phyloP scores from a whole-genome alignment of 2,329 filamentous ascomycete species.

The Phoma sp. region DNA sequence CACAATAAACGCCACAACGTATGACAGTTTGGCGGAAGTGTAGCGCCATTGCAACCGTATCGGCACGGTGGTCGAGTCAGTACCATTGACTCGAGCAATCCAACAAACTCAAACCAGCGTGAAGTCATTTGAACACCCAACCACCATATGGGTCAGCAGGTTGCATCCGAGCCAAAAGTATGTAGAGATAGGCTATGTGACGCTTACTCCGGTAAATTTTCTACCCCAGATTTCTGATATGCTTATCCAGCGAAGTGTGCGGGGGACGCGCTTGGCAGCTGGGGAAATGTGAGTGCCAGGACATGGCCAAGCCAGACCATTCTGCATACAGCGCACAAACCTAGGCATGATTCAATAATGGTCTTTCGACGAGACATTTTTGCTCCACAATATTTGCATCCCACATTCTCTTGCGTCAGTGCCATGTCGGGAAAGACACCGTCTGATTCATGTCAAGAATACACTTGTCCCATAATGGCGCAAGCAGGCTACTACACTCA shows the following conservation, averaged over 20 bases:
- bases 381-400: not conserved
- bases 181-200: constrained; percentile 4
- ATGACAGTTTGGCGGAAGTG: not conserved
- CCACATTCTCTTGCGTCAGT: not conserved
- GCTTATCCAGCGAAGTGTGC: constrained; percentile 5
- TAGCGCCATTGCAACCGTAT: too few species aligned
- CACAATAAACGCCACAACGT: not conserved
- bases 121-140: too few species aligned
- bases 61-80: constrained; percentile 1
- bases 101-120: not conserved
- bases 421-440: not conserved
- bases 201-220: not conserved
- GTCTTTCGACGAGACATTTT: not conserved
- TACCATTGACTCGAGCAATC: not conserved
- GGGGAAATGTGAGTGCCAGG: not conserved
- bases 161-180: not conserved
- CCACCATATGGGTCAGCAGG: not conserved
- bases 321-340: not conserved
- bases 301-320: constrained; percentile 8
- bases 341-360: not conserved
- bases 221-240: not conserved
- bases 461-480: not conserved
- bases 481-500: constrained; percentile 1
- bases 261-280: constrained; percentile 11
- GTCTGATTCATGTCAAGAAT: not conserved